Conservation (phyloP, 768 basidiomycete genomes). For the Termitomyces sp. region DNA sequence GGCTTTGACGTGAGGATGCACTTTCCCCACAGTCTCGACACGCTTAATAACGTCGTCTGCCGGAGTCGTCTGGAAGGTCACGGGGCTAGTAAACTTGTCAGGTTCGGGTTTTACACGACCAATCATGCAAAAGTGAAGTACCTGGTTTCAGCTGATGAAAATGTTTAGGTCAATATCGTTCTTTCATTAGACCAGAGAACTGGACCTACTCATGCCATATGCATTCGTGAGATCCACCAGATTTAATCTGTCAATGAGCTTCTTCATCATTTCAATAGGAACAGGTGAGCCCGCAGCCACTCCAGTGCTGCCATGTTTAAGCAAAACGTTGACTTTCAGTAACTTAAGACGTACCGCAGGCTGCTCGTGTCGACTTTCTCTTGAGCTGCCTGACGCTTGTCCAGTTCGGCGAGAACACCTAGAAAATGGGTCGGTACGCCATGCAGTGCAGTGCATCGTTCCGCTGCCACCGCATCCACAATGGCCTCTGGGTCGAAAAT, state of each 20-base stretch:
- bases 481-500: conserved; percentile 61
- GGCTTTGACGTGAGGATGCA: conserved; percentile 75
- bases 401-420: conserved; percentile 66
- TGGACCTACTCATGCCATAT: conserved; percentile 80
- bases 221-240: conserved; percentile 70
- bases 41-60: conserved; percentile 69
- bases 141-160: conserved; percentile 66
- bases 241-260: conserved; percentile 64
- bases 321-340: not conserved
- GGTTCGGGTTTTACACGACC: not conserved
- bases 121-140: conserved; percentile 14
- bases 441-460: conserved; percentile 75
- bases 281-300: conserved; percentile 79
- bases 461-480: conserved; percentile 65
- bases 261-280: conserved; percentile 77
- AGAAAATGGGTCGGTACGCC: conserved; percentile 87
- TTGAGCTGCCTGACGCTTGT: conserved; percentile 45
- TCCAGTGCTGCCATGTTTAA: conserved; percentile 48
- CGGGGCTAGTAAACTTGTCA: conserved; percentile 47
- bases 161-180: not conserved
- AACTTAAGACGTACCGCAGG: conserved; percentile 45
- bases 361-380: conserved; percentile 43
- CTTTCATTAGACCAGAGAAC: not conserved
- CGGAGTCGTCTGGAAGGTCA: conserved; percentile 77
- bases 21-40: conserved; percentile 77